These are phyloP conservation scores for Annulohypoxylon truncatum DNA, from an alignment of 2,329 filamentous ascomycete species.

Conservation along the genomic window DNA sequence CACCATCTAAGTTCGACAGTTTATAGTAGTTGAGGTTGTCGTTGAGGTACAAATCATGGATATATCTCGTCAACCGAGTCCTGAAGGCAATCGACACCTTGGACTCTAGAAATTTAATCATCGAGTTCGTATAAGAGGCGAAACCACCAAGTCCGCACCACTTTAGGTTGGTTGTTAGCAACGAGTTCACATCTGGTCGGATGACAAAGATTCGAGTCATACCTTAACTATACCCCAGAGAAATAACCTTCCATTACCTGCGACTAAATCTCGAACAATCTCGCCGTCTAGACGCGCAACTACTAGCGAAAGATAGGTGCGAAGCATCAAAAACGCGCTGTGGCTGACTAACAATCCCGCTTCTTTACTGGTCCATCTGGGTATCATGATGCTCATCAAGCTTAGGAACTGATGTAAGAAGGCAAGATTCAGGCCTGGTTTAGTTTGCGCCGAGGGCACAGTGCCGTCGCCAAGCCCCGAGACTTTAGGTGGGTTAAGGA, in stretches of 20 bases:
- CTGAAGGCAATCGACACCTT: constrained; percentile 99
- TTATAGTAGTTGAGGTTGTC: constrained; percentile 98
- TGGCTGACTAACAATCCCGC: constrained; percentile 90
- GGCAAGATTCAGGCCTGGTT: constrained; percentile 92
- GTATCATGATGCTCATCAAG: constrained; percentile 97
- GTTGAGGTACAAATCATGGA: constrained; percentile 96
- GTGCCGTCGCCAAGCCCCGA: constrained; percentile 79
- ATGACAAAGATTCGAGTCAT: constrained; percentile 38
- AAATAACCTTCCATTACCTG: constrained; percentile 89
- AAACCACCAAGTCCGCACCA: constrained; percentile 96
- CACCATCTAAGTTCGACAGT: constrained; percentile 90
- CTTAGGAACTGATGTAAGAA: constrained; percentile 98
- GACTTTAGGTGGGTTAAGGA: constrained; percentile 88
- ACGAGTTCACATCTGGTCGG: constrained; percentile 6
- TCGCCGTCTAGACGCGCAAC: constrained; percentile 94
- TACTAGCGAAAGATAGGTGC: constrained; percentile 93
- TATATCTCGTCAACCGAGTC: constrained; percentile 92
- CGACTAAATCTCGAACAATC: constrained; percentile 96
- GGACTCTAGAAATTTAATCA: constrained; percentile 98
- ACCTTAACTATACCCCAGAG: constrained; percentile 87
- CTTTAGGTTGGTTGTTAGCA: constrained; percentile 50
- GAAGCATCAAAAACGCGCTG: constrained; percentile 86
- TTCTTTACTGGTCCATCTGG: constrained; percentile 94
- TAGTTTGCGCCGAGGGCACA: constrained; percentile 89
- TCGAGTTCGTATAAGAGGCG: constrained; percentile 96